Conservation (phyloP, 1,284 basidiomycete genomes). For the Agroathelia rolfsii region DNA sequence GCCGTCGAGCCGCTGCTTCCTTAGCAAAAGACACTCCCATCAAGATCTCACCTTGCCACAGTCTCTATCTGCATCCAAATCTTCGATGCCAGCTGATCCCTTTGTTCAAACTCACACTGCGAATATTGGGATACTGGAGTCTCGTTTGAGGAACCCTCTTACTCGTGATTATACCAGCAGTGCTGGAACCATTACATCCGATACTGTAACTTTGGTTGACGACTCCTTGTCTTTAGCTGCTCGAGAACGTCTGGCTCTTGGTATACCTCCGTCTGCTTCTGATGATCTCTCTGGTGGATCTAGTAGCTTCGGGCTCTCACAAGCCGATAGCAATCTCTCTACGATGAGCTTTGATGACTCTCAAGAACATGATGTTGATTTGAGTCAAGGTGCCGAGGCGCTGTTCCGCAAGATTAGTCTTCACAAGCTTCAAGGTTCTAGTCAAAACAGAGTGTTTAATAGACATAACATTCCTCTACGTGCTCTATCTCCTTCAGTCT, state of each 20-base stretch:
- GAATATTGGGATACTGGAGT: too few species aligned
- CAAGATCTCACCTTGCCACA: too few species aligned
- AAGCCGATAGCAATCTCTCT: slow-evolving; percentile 38
- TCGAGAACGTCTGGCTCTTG: slow-evolving; percentile 35
- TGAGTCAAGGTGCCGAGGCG: slow-evolving; percentile 43
- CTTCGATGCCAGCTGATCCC: too few species aligned
- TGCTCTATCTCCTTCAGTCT: neutral
- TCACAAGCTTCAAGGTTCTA: slow-evolving; percentile 14
- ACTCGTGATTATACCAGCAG: too few species aligned
- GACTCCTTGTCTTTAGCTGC: slow-evolving; percentile 32
- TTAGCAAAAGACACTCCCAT: too few species aligned
- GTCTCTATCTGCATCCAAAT: too few species aligned
- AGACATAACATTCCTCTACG: neutral
- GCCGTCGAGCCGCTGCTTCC: too few species aligned
- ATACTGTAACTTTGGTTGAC: too few species aligned
- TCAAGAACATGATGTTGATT: slow-evolving; percentile 27
- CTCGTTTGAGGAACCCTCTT: too few species aligned
- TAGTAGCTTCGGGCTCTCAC: slow-evolving; percentile 23
- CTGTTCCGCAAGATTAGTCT: slow-evolving; percentile 35
- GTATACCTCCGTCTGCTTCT: slow-evolving; percentile 33
- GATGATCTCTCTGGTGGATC: slow-evolving; percentile 13
- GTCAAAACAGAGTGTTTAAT: slow-evolving; percentile 9
- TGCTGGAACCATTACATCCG: neutral
- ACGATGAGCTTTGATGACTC: slow-evolving; percentile 34
- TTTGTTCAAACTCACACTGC: too few species aligned